Evolutionary conservation across 1,284 basidiomycete species (phyloP).

Genomic region (Malassezia arunalokei): DNA sequence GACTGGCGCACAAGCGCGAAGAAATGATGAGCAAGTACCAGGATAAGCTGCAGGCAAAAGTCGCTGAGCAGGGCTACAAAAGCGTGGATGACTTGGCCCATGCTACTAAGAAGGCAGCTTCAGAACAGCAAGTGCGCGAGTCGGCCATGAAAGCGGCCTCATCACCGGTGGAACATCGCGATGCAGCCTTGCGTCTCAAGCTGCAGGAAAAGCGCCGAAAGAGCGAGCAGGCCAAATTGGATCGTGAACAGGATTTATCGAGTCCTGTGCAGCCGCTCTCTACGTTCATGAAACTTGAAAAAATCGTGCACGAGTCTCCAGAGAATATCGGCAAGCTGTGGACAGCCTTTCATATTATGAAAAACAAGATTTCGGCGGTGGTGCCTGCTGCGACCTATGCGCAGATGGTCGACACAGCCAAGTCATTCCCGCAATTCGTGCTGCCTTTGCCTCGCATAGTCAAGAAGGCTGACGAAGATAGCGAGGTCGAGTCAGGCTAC

Average conservation of each 20-base stretch:
- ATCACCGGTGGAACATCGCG: slow-evolving; percentile 13
- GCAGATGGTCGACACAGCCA: slow-evolving; percentile 25
- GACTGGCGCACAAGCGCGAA: slow-evolving; percentile 22
- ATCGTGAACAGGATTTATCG: slow-evolving; percentile 15
- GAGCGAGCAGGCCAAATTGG: slow-evolving; percentile 1
- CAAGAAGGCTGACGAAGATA: slow-evolving; percentile 13
- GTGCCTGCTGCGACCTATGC: slow-evolving; percentile 30
- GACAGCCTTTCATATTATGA: slow-evolving; percentile 40
- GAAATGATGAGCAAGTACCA: slow-evolving; percentile 34
- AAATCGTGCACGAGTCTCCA: slow-evolving; percentile 21
- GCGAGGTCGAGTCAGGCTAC: slow-evolving; percentile 23
- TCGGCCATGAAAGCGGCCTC: slow-evolving; percentile 13
- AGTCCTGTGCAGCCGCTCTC: slow-evolving; percentile 22
- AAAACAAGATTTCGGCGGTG: slow-evolving; percentile 42
- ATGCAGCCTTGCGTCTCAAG: slow-evolving; percentile 7
- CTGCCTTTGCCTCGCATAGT: slow-evolving; percentile 34
- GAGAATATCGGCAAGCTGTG: slow-evolving; percentile 38
- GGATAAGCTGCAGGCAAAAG: slow-evolving; percentile 32
- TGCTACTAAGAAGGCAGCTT: not conserved
- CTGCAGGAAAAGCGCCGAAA: not conserved
- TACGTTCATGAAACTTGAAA: slow-evolving; percentile 31
- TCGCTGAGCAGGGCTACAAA: slow-evolving; percentile 21
- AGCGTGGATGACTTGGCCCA: slow-evolving; percentile 10
- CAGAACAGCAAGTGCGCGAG: not conserved
- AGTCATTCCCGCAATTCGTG: slow-evolving; percentile 38